Conservation (phyloP, 768 basidiomycete species). For the Neoboletus magnificus region DNA sequence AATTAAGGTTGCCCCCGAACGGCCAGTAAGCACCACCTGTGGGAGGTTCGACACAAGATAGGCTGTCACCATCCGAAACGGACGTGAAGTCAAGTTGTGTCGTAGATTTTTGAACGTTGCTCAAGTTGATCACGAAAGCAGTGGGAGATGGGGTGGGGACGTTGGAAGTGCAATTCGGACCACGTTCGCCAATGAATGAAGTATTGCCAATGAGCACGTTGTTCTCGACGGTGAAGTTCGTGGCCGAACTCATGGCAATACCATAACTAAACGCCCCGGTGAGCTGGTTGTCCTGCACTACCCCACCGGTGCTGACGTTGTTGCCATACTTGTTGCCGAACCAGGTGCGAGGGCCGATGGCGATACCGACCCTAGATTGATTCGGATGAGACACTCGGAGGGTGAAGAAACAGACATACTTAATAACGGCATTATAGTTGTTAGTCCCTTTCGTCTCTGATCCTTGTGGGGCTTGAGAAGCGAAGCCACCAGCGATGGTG, state of each 20-base stretch:
- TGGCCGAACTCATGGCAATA: conserved; percentile 60
- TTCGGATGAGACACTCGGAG: conserved; percentile 4
- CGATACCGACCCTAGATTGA: conserved; percentile 69
- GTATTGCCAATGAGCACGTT: conserved; percentile 67
- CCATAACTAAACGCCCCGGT: conserved; percentile 73
- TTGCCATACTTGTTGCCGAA: conserved; percentile 57
- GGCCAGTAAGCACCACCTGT: conserved; percentile 72
- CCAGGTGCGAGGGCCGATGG: conserved; percentile 75
- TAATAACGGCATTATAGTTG: conserved; percentile 59
- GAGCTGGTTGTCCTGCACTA: conserved; percentile 54
- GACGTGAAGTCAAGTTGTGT: conserved; percentile 53
- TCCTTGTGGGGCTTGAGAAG: conserved; percentile 41
- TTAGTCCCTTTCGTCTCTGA: conserved; percentile 53
- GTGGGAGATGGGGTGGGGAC: conserved; percentile 52
- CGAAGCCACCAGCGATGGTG: conserved; percentile 64
- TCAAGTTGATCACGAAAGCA: conserved; percentile 56
- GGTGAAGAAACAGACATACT: conserved; percentile 42
- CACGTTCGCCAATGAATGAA: conserved; percentile 67
- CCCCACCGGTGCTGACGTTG: conserved; percentile 52
- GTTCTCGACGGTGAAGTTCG: conserved; percentile 62
- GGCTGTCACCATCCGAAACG: conserved; percentile 50
- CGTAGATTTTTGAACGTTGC: conserved; percentile 37
- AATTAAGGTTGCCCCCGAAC: conserved; percentile 49
- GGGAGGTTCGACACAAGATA: conserved; percentile 69
- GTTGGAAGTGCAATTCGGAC: conserved; percentile 56